Evolutionary conservation across 257 asterid genomes (phyloP).

Genomic region (Solanum bulbocastanum): DNA sequence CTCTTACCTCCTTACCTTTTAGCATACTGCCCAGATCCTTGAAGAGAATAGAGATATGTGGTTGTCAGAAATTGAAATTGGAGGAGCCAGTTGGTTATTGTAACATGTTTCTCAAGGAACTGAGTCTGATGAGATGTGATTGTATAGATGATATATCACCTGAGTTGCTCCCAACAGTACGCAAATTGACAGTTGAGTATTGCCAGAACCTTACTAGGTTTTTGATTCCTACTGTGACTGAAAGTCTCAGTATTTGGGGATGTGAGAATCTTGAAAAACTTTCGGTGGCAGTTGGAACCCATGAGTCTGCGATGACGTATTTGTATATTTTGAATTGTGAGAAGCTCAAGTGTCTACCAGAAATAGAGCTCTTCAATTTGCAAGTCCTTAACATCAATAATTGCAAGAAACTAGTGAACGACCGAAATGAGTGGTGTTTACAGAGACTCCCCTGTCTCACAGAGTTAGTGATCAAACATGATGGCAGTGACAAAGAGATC

Average conservation of each 20-base stretch:
- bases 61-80: neutral
- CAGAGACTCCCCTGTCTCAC: neutral
- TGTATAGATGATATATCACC: too few species aligned
- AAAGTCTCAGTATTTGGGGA: fast-evolving
- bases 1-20: neutral
- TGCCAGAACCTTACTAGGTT: neutral
- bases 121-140: fast-evolving
- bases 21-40: neutral
- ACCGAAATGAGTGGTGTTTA: neutral
- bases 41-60: fast-evolving
- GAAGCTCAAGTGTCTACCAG: neutral
- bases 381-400: fast-evolving
- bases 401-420: neutral
- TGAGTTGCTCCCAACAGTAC: neutral
- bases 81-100: neutral
- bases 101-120: too few species aligned
- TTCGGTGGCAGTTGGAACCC: neutral
- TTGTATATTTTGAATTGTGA: fast-evolving
- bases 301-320: neutral
- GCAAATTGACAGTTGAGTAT: fast-evolving
- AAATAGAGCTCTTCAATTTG: neutral
- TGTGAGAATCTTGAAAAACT: neutral
- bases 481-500: too few species aligned
- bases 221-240: neutral
- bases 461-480: fast-evolving